Evolutionary conservation across 164 flowering plant genomes (phyloP), one percentile per base, ranked within the genome.

Genomic region (Nymphaea colorata): DNA sequence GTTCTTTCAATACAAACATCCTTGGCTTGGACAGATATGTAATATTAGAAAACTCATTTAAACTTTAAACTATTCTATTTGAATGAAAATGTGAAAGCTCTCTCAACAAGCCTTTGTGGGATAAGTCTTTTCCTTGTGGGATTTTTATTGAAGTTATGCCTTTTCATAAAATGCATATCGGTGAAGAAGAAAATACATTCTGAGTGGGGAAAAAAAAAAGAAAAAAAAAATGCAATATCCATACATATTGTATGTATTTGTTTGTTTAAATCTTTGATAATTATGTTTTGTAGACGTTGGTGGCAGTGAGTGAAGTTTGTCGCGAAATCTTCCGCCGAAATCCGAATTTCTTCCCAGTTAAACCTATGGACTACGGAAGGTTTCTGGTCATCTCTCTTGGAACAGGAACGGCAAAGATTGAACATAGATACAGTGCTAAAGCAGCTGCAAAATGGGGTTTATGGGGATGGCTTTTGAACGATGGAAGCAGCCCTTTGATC

Each of bases 351-450:
- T 71, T 65, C 64, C 78, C 79, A 3, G 67, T 83, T 0, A 74
- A 77, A 68, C 80, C 85, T 0, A 61, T 73, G 75, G 85, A 83
- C 42, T 83, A 78, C 36, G 69, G 68, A 1, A 71, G 82, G 42
- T 79, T 75, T 57, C 77, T 88, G 0, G 85, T 88, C 41, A 69
- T 88, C 3, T 86, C 93, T 3, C 1, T 88, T 0, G 93, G 93
- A 14, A 81, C 87, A 4, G 93, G 93, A 2, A 62, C 83, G 0
- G 5, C 70, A 11, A 83, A 75, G 75, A 60, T 3, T 0, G 82
- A 79, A 42, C 8, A 71, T 10, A 80, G 75, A 44, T 85, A 82
- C 73, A 72, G 43, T 66, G 84, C 93, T 10, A 36, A 70, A 60
- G 69, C 16, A 61, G 79, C 83, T 7, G 67, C 86, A 1, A 80